A percentile compares a stretch with the other conserved stretches of the same genome.
These are phyloP conservation scores for Ceratobasidium sp. DNA, from an alignment of 1,284 basidiomycete genomes.

Conservation along the genomic window DNA sequence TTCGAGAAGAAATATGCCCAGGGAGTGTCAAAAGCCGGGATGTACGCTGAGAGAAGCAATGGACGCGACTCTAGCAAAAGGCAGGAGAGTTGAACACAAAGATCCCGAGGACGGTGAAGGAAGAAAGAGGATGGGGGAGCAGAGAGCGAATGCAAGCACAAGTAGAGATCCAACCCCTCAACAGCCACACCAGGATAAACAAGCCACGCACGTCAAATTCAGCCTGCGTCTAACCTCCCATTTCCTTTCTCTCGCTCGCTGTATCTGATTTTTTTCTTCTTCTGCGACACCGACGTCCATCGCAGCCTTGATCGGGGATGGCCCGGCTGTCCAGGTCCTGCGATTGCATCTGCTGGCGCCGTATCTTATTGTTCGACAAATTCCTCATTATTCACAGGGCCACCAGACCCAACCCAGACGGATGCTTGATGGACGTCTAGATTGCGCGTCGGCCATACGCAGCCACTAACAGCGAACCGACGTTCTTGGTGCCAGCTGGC, in stretches of 20 bases:
- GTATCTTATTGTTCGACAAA: conserved; percentile 7
- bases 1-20: conserved; percentile 27
- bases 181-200: conserved; percentile 23
- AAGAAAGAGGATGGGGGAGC: conserved; percentile 24
- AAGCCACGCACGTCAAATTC: conserved; percentile 36
- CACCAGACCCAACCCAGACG: not conserved
- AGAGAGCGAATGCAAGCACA: conserved; percentile 8
- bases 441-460: no score
- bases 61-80: not conserved
- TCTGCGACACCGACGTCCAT: not conserved
- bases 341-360: conserved; percentile 2
- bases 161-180: not conserved
- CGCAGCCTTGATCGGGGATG: not conserved
- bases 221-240: not conserved
- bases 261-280: conserved; percentile 18
- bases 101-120: conserved; percentile 29
- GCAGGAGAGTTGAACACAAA: conserved; percentile 18
- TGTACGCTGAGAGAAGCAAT: not conserved
- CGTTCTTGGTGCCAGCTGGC: no score
- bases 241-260: conserved; percentile 6
- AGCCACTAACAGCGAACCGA: no score
- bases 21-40: conserved; percentile 13
- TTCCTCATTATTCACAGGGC: not conserved
- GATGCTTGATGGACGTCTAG: no score
- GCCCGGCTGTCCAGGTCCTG: not conserved